These are phyloP conservation scores for Sequoia sempervirens DNA, from an alignment of 75 land plant species.

Conservation along the genomic window DNA sequence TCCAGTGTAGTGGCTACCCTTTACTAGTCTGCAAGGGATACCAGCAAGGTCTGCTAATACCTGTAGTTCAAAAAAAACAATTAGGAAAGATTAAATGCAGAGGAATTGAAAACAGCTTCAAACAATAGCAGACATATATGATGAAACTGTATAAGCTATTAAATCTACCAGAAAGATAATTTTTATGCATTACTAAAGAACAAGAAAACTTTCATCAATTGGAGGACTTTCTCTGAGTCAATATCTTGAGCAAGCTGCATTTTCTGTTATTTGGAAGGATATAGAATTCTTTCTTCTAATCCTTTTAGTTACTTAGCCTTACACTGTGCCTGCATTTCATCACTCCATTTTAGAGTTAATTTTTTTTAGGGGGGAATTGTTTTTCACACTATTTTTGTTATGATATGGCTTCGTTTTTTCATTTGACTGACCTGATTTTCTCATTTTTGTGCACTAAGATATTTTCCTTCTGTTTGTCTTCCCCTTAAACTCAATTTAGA, in stretches of 20 bases:
- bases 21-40: constrained; percentile 67
- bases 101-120: neutral
- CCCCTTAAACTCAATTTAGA: neutral
- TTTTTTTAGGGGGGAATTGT: neutral
- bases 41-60: constrained; percentile 71
- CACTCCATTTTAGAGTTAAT: neutral
- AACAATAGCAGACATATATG: neutral
- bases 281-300: neutral
- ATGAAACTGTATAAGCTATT: neutral
- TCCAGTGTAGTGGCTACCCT: constrained; percentile 84
- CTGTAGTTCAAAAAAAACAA: constrained; percentile 23
- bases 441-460: neutral
- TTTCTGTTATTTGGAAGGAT: neutral
- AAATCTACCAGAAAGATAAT: neutral
- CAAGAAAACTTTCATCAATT: neutral
- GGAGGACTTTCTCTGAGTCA: neutral
- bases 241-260: neutral
- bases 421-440: neutral
- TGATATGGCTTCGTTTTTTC: neutral
- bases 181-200: neutral
- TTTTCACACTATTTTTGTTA: neutral
- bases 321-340: neutral
- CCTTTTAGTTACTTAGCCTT: neutral
- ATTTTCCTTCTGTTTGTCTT: neutral
- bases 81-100: constrained; percentile 1